A percentile compares a stretch with the other conserved stretches of the same genome.
phyloP scores from a whole-genome alignment of 2,329 filamentous ascomycete species.

The Pestalotiopsis fici region DNA sequence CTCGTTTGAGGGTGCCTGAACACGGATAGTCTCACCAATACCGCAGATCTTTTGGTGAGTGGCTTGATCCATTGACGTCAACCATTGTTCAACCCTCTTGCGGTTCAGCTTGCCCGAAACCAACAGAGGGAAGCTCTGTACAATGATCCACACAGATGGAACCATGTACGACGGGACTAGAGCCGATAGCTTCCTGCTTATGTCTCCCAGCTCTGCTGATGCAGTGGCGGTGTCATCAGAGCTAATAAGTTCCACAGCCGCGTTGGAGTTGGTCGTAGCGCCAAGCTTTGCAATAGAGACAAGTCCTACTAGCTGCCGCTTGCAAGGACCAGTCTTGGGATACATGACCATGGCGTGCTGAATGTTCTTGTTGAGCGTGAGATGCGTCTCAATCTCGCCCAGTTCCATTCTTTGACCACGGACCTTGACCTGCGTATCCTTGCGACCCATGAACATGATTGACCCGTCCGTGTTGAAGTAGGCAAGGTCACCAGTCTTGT shows the following conservation, averaged over 20 bases:
- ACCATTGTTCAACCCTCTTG: conserved; percentile 1
- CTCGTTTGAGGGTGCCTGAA: background rate
- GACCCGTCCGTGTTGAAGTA: conserved; percentile 3
- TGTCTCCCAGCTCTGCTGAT: conserved; percentile 2
- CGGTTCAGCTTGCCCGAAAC: conserved; percentile 3
- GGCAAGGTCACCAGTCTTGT: conserved; percentile 11
- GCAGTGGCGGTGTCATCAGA: background rate
- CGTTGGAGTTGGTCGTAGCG: conserved; percentile 2
- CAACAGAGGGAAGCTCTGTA: background rate
- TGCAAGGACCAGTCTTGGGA: background rate
- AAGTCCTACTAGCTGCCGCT: conserved; percentile 1
- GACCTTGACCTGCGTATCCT: conserved; percentile 33
- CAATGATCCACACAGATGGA: background rate
- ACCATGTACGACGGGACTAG: background rate
- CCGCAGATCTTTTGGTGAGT: background rate
- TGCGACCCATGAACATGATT: conserved; percentile 5
- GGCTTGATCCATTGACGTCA: background rate
- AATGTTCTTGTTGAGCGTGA: conserved; percentile 1
- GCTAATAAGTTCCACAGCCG: conserved; percentile 4
- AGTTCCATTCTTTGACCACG: conserved; percentile 44
- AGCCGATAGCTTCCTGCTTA: background rate
- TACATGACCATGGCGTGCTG: conserved; percentile 7
- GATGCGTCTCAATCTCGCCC: conserved; percentile 33
- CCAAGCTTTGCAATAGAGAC: conserved; percentile 5
- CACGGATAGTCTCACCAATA: background rate